A percentile compares a stretch with the other conserved stretches of the same genome.
Conservation (phyloP, 345 rosid genomes). For the Populus ilicifolia region DNA sequence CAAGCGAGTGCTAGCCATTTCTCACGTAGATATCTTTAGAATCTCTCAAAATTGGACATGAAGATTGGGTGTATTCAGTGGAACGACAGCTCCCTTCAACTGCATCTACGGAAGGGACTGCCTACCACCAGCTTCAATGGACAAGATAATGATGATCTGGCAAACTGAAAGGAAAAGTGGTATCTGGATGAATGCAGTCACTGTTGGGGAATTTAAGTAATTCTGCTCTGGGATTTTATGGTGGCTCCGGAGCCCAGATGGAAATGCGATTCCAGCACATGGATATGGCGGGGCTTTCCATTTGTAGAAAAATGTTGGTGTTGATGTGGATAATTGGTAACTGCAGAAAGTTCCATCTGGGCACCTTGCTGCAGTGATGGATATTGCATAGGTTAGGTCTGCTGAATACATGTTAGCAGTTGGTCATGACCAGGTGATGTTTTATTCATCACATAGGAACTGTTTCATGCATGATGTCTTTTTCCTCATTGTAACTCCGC, state of each 20-base stretch:
- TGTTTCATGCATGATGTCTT: not conserved
- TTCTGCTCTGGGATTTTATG: constrained; percentile 94
- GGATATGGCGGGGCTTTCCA: constrained; percentile 93
- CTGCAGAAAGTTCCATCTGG: constrained; percentile 86
- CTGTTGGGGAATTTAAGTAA: constrained; percentile 93
- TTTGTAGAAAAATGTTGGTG: constrained; percentile 72
- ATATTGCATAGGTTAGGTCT: constrained; percentile 70
- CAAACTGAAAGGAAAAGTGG: constrained; percentile 79
- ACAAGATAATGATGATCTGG: constrained; percentile 99
- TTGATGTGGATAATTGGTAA: constrained; percentile 67
- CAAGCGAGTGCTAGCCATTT: too few relatives aligned
- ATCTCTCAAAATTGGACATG: constrained; percentile 91
- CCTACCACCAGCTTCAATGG: constrained; percentile 80
- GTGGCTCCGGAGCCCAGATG: constrained; percentile 84
- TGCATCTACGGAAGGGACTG: constrained; percentile 22
- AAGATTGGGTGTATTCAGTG: constrained; percentile 98
- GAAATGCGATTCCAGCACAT: constrained; percentile 73
- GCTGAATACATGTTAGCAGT: constrained; percentile 78
- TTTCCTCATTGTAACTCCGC: not conserved
- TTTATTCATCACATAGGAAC: not conserved
- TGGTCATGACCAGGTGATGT: constrained; percentile 89
- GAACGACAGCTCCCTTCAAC: constrained; percentile 79
- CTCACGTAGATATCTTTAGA: constrained; percentile 87
- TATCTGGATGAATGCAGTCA: constrained; percentile 94
- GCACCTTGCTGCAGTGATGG: constrained; percentile 77